Base-by-base conservation (phyloP, 164 flowering plant genomes). In the Taxillus chinensis region DNA sequence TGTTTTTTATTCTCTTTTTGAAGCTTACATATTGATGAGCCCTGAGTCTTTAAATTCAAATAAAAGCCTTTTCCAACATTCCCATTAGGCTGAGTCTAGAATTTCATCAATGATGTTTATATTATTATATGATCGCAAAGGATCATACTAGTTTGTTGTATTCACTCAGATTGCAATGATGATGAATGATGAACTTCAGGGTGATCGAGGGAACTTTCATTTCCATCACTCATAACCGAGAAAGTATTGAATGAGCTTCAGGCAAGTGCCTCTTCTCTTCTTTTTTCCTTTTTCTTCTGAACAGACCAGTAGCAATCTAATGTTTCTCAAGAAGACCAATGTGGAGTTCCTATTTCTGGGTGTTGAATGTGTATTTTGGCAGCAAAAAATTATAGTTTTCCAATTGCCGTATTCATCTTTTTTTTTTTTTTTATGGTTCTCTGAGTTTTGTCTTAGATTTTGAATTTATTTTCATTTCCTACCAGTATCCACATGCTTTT, bases 91-190 rank as follows among this genome's bases (percentile, higher is more conserved):
- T 54, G 16, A 39, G 39, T n/a, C 10, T 5, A 10, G 10, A 8
- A 51, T 56, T 48, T 59, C 60, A 50, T 52, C 45, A 3, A 61
- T 51, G 9, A 46, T 8, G 49, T 42, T 9, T 59, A 39, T 17
- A 45, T 60, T 38, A 10, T 40, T 13, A 53, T 27, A 42, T 59
- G 37, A 14, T 16, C 10, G 53, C 43, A 67, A n/a, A 71, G 51
- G 58, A 57, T 63, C 61, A 73, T 71, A 72, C 77, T 78, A 63
- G 74, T 74, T 70, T 64, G 59, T 64, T 72, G 63, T 68, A 68
- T 75, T 75, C 74, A 61, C 70, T 70, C 87, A 83, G 87, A 75
- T 83, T 81, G 79, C 83, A 80, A 74, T 67, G 85, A 77, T 77
- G 87, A 80, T 76, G 79, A 74, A 76, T 83, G 82, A 81, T 79